Percentiles rank a stretch among this genome's conserved stretches.
These are phyloP conservation scores for Acanthamoeba castellanii DNA, from an alignment of 208 protist species.

Conservation along the genomic window DNA sequence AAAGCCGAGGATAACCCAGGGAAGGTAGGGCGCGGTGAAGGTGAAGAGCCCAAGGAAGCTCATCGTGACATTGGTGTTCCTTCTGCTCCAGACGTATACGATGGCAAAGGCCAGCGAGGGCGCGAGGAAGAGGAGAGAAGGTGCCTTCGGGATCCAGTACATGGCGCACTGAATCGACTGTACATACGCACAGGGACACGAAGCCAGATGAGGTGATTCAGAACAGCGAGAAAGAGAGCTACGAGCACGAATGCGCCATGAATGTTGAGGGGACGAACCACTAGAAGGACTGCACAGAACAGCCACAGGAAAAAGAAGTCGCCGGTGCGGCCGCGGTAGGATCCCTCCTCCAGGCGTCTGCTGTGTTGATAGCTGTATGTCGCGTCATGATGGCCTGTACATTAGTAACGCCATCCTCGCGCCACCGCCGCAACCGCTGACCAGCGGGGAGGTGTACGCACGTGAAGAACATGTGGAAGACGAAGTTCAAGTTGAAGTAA, in stretches of 20 bases:
- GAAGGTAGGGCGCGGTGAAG: slow-evolving; percentile 92
- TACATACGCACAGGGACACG: not conserved
- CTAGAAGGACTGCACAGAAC: slow-evolving; percentile 84
- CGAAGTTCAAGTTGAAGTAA: slow-evolving; percentile 90
- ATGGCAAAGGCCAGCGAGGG: slow-evolving; percentile 92
- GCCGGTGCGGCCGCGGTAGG: slow-evolving; percentile 88
- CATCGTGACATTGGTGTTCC: slow-evolving; percentile 90
- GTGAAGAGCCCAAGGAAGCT: slow-evolving; percentile 92
- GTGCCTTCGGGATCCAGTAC: slow-evolving; percentile 82
- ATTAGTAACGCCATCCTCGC: not conserved
- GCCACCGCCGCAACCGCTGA: not conserved
- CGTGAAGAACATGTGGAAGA: slow-evolving; percentile 95
- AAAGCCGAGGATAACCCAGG: slow-evolving; percentile 89
- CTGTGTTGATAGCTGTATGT: slow-evolving; percentile 86
- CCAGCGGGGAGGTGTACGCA: slow-evolving; percentile 44
- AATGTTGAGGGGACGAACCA: slow-evolving; percentile 27
- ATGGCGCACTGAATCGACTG: slow-evolving; percentile 80
- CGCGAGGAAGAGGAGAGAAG: slow-evolving; percentile 89
- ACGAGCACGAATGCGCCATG: not conserved
- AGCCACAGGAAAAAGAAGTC: slow-evolving; percentile 91
- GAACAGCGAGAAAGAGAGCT: not conserved
- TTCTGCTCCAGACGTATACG: slow-evolving; percentile 92
- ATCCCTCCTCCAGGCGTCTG: slow-evolving; percentile 89
- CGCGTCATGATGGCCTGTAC: not conserved
- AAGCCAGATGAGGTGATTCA: not conserved